Evolutionary conservation across 2,329 filamentous ascomycete species (phyloP).

Genomic region (Colletotrichum abscissum): DNA sequence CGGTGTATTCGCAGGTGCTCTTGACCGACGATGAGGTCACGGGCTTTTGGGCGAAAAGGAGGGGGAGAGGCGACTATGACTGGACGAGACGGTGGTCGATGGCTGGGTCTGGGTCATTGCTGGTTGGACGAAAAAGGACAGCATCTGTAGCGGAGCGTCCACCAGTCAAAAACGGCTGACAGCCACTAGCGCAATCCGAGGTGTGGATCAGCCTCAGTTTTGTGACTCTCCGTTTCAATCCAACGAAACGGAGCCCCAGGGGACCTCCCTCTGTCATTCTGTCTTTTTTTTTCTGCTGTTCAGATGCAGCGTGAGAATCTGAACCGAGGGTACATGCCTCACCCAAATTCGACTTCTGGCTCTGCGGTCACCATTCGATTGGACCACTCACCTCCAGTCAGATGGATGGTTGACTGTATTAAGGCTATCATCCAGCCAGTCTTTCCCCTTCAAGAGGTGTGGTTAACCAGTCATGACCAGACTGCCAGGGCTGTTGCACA

Average conservation of each 20-base stretch:
- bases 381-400: not conserved
- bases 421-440: not conserved
- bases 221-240: not conserved
- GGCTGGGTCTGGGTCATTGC: constrained; percentile 3
- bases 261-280: not conserved
- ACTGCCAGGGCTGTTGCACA: not conserved
- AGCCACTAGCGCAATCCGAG: constrained; percentile 4
- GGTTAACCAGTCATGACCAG: not conserved
- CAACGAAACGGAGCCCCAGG: not conserved
- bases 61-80: not conserved
- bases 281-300: not conserved
- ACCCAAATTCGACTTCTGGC: not conserved
- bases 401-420: not conserved
- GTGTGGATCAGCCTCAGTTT: constrained; percentile 1
- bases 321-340: not conserved
- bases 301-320: not conserved
- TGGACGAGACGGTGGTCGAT: not conserved
- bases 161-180: constrained; percentile 15
- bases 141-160: constrained; percentile 15
- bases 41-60: constrained; percentile 5
- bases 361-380: not conserved
- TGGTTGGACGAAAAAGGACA: constrained; percentile 16
- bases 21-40: constrained; percentile 25
- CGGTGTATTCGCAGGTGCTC: not conserved
- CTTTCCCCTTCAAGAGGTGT: constrained; percentile 20